These are phyloP conservation scores for Lanmaoa pseudosensibilis DNA, from an alignment of 768 basidiomycete genomes.

Conservation along the genomic window DNA sequence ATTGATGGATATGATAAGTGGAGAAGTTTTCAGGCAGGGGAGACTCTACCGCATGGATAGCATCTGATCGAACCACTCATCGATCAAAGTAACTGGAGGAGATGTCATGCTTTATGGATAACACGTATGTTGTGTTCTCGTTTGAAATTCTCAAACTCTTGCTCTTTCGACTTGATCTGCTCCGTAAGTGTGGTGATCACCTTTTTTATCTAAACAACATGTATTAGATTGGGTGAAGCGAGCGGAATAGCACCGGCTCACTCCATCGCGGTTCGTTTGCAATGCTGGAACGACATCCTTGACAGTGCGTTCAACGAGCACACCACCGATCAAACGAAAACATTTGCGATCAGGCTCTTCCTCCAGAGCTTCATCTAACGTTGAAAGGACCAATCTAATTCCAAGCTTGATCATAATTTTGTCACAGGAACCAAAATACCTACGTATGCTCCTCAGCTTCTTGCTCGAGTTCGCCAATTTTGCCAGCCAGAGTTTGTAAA, in stretches of 20 bases:
- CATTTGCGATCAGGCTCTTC: slow-evolving; percentile 91
- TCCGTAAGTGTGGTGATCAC: slow-evolving; percentile 76
- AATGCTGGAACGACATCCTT: slow-evolving; percentile 90
- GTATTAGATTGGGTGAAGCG: slow-evolving; percentile 6
- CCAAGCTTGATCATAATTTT: neutral
- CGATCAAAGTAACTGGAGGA: slow-evolving; percentile 5
- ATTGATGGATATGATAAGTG: neutral
- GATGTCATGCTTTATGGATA: slow-evolving; percentile 35
- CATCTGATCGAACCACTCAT: neutral
- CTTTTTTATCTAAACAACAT: slow-evolving; percentile 65
- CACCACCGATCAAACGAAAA: slow-evolving; percentile 94
- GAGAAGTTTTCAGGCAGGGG: neutral
- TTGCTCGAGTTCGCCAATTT: slow-evolving; percentile 94
- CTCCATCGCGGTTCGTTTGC: slow-evolving; percentile 86
- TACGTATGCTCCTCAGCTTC: slow-evolving; percentile 96
- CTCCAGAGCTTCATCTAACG: slow-evolving; percentile 78
- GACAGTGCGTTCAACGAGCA: slow-evolving; percentile 94
- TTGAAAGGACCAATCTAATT: slow-evolving; percentile 80
- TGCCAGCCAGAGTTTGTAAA: slow-evolving; percentile 85
- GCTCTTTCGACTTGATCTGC: slow-evolving; percentile 88
- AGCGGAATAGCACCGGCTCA: slow-evolving; percentile 37
- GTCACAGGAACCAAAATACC: slow-evolving; percentile 31
- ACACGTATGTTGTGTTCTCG: slow-evolving; percentile 74
- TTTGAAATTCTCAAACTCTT: slow-evolving; percentile 79
- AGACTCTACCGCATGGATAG: neutral